A percentile compares a stretch with the other conserved stretches of the same genome.
phyloP scores from a whole-genome alignment of 495 filamentous ascomycete species.

The Lindgomyces ingoldianus region DNA sequence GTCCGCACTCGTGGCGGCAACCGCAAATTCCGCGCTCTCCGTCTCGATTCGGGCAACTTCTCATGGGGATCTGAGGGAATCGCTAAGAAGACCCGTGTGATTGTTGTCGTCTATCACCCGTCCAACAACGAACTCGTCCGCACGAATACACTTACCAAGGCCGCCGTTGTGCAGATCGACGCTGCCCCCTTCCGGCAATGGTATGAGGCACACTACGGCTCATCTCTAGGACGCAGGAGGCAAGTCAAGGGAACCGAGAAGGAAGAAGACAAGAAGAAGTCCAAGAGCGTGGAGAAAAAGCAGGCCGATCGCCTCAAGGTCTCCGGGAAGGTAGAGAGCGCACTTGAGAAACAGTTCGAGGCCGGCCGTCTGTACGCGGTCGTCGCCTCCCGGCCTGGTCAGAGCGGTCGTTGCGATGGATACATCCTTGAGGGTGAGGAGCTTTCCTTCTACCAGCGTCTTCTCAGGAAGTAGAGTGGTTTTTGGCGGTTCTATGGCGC shows the following conservation, averaged over 20 bases:
- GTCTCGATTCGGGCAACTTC: conserved; percentile 99
- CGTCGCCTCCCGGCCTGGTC: conserved; percentile 86
- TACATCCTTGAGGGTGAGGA: conserved; percentile 99
- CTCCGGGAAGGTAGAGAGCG: conserved; percentile 85
- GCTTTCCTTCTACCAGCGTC: conserved; percentile 98
- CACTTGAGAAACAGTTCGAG: conserved; percentile 97
- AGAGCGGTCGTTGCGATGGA: conserved; percentile 93
- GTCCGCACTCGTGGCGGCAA: conserved; percentile 99
- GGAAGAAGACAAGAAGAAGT: conserved; percentile 53
- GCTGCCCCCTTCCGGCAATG: conserved; percentile 98
- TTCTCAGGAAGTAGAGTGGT: conserved; percentile 85
- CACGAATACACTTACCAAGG: conserved; percentile 99
- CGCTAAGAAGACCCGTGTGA: conserved; percentile 97
- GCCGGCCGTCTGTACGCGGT: conserved; percentile 94
- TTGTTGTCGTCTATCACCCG: conserved; percentile 95
- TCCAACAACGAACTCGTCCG: conserved; percentile 99
- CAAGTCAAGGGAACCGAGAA: conserved; percentile 59
- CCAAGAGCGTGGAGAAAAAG: conserved; percentile 91
- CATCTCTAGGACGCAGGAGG: conserved; percentile 80
- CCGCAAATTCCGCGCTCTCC: conserved; percentile 98
- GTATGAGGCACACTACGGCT: conserved; percentile 99
- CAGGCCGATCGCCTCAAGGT: conserved; percentile 79
- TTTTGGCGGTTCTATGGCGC: conserved; percentile 29
- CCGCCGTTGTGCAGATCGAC: conserved; percentile 97
- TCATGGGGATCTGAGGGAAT: conserved; percentile 97